Evolutionary conservation across 2,329 filamentous ascomycete species (phyloP).

Genomic region (Trichoderma sp.): DNA sequence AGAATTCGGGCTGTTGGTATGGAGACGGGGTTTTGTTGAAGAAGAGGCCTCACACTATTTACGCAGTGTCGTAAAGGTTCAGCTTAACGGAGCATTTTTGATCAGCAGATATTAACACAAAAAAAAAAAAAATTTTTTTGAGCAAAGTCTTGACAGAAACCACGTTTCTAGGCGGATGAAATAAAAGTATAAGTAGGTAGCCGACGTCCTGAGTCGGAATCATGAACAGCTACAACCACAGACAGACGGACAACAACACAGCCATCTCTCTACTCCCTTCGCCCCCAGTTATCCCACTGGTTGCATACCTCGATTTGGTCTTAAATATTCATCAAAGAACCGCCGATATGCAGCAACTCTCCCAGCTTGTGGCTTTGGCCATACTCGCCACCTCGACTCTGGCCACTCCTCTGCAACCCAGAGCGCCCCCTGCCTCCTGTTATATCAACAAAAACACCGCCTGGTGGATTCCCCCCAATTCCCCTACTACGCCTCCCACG

Average conservation of each 20-base stretch:
- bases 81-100: background rate
- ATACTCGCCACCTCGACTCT: background rate
- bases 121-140: background rate
- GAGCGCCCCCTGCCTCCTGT: background rate
- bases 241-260: background rate
- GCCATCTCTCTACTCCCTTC: background rate
- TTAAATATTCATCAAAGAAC: background rate
- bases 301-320: background rate
- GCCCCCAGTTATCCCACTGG: background rate
- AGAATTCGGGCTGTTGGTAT: background rate
- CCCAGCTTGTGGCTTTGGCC: background rate
- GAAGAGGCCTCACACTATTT: background rate
- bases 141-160: background rate
- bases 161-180: background rate
- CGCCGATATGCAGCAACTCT: background rate
- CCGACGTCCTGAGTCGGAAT: background rate
- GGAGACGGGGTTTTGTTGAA: background rate
- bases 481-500: background rate
- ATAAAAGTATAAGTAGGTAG: background rate
- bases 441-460: background rate
- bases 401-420: background rate
- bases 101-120: background rate
- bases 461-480: background rate
- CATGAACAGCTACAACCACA: background rate
- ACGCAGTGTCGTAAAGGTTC: background rate